Evolutionary conservation across 2,329 filamentous ascomycete genomes (phyloP).

Genomic region (Monosporascus sp.): DNA sequence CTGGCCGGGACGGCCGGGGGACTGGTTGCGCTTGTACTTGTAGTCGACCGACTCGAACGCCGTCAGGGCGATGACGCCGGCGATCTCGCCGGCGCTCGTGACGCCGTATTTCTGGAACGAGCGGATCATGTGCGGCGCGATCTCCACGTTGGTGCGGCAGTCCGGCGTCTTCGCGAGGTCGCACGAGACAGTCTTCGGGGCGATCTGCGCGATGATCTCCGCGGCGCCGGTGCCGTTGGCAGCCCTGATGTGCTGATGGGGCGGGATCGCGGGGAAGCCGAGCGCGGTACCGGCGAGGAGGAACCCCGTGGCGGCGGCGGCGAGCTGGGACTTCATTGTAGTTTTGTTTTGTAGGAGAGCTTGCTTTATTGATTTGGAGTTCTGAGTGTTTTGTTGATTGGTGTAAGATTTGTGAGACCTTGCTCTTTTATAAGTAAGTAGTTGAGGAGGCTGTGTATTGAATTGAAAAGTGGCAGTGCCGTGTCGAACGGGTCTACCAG

Average conservation of each 20-base stretch:
- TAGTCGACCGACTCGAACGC: constrained; percentile 67
- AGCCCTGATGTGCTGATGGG: neutral
- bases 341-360: neutral
- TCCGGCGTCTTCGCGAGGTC: constrained; percentile 41
- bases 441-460: neutral
- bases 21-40: constrained; percentile 65
- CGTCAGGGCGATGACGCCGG: constrained; percentile 66
- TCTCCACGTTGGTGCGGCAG: constrained; percentile 61
- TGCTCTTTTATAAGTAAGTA: neutral
- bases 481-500: neutral
- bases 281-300: constrained; percentile 21
- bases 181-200: constrained; percentile 54
- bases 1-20: constrained; percentile 56
- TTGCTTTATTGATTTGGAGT: constrained; percentile 1
- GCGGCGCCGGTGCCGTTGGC: constrained; percentile 19
- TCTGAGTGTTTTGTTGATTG: constrained; percentile 9
- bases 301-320: constrained; percentile 18
- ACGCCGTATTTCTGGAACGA: constrained; percentile 57
- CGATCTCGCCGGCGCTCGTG: constrained; percentile 53
- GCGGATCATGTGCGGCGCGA: constrained; percentile 50
- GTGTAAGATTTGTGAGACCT: neutral
- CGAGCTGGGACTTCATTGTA: constrained; percentile 24
- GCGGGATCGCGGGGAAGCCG: constrained; percentile 14
- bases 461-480: neutral
- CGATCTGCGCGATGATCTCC: constrained; percentile 46